These are phyloP conservation scores for Patellifolia procumbens DNA, from an alignment of 179 eudicot species.

Conservation along the genomic window DNA sequence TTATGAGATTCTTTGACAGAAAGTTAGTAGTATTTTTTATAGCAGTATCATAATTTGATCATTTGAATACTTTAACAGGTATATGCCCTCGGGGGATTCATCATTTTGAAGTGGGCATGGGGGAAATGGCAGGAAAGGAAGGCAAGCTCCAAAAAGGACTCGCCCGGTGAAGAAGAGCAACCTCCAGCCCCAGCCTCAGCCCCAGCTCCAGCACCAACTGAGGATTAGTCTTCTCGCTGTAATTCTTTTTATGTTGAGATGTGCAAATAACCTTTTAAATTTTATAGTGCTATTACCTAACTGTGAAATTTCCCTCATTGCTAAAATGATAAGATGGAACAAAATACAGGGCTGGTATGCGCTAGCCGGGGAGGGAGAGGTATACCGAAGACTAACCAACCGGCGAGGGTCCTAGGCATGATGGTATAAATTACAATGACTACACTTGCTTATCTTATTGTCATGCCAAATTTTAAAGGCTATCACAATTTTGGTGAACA, in stretches of 20 bases:
- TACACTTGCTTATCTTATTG: not conserved
- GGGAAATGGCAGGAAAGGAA: conserved; percentile 50
- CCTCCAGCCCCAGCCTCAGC: conserved; percentile 17
- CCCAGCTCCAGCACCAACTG: not conserved
- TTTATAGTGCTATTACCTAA: no score
- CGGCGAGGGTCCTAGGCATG: no score
- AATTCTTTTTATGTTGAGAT: not conserved
- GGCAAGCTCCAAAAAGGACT: conserved; percentile 24
- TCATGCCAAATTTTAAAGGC: no score
- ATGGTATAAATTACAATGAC: no score
- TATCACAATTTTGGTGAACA: no score
- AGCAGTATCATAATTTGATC: not conserved
- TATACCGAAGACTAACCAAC: not conserved
- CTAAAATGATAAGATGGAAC: conserved; percentile 1
- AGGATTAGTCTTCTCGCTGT: conserved; percentile 23
- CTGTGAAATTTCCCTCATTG: not conserved
- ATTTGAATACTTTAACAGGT: conserved; percentile 25
- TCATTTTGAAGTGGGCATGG: conserved; percentile 44
- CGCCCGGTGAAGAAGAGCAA: conserved; percentile 30
- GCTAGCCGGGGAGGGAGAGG: not conserved
- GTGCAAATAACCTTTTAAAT: not conserved
- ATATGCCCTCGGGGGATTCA: conserved; percentile 50
- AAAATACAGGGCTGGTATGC: not conserved
- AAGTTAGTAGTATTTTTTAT: not conserved
- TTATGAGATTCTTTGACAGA: not conserved